Conservation (phyloP, 2,329 filamentous ascomycete species). For the Colletotrichum sublineola region DNA sequence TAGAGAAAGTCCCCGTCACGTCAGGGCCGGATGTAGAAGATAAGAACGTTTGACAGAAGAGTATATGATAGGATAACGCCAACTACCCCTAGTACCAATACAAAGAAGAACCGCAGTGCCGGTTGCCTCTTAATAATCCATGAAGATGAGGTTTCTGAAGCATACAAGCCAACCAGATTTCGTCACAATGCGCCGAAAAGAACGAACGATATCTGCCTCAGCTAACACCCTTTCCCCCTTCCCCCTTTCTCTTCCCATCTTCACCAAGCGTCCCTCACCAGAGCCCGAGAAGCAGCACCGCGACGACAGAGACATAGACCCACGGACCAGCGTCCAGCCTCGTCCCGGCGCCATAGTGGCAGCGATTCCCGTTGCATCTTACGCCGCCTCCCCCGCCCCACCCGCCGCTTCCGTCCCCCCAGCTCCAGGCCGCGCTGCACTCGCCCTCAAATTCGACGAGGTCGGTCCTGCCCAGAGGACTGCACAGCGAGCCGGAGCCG, state of each 20-base stretch:
- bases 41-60: neutral
- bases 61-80: neutral
- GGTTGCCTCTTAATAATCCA: neutral
- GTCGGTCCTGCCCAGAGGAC: slow-evolving; percentile 34
- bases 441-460: slow-evolving; percentile 32
- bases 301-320: slow-evolving; percentile 15
- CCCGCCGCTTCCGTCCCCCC: neutral
- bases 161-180: neutral
- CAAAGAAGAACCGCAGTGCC: neutral
- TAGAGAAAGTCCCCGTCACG: neutral
- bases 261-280: neutral
- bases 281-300: slow-evolving; percentile 12
- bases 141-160: neutral
- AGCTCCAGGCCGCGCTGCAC: slow-evolving; percentile 30
- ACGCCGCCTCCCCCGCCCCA: slow-evolving; percentile 2
- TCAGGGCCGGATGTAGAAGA: neutral
- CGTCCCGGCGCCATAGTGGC: slow-evolving; percentile 26
- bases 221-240: neutral
- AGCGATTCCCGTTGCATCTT: slow-evolving; percentile 23
- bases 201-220: neutral
- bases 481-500: slow-evolving; percentile 1
- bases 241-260: no score
- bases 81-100: neutral
- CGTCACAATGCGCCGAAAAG: neutral
- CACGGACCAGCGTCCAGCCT: slow-evolving; percentile 22